A percentile compares a stretch with the other conserved stretches of the same genome.
Conservation (phyloP, 345 rosid species). For the Hypericum androsaemum region DNA sequence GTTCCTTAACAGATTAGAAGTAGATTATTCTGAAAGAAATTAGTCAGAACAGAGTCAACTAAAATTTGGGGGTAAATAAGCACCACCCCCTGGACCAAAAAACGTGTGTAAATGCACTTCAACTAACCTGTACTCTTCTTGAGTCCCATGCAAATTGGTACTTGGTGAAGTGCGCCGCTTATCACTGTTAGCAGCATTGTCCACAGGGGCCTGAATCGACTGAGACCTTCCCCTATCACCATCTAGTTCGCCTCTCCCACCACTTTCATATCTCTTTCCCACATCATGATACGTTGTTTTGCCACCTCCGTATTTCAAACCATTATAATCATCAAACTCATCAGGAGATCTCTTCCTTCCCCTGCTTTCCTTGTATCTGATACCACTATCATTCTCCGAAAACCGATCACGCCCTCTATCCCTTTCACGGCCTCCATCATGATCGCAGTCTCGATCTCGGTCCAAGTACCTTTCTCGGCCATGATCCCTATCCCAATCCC, state of each 20-base stretch:
- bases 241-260: conserved; percentile 52
- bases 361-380: conserved; percentile 48
- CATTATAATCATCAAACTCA: conserved; percentile 46
- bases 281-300: conserved; percentile 26
- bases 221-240: conserved; percentile 58
- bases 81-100: too few species aligned
- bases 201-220: conserved; percentile 42
- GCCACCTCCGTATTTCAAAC: conserved; percentile 32
- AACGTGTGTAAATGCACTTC: too few species aligned
- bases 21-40: too few species aligned
- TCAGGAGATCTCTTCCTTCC: conserved; percentile 66
- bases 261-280: conserved; percentile 35
- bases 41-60: too few species aligned
- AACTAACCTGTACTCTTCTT: conserved; percentile 58
- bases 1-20: too few species aligned
- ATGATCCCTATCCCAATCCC: neutral
- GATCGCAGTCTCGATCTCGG: conserved; percentile 16
- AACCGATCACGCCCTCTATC: conserved; percentile 10
- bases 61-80: too few species aligned
- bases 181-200: conserved; percentile 22
- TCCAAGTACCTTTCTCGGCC: conserved; percentile 11
- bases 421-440: conserved; percentile 9
- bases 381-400: conserved; percentile 31
- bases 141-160: conserved; percentile 45
- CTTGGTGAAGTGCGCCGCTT: conserved; percentile 42